A percentile compares a stretch with the other conserved stretches of the same genome.
These are phyloP conservation scores for Naganishia liquefaciens DNA, from an alignment of 1,284 basidiomycete genomes.

Conservation along the genomic window DNA sequence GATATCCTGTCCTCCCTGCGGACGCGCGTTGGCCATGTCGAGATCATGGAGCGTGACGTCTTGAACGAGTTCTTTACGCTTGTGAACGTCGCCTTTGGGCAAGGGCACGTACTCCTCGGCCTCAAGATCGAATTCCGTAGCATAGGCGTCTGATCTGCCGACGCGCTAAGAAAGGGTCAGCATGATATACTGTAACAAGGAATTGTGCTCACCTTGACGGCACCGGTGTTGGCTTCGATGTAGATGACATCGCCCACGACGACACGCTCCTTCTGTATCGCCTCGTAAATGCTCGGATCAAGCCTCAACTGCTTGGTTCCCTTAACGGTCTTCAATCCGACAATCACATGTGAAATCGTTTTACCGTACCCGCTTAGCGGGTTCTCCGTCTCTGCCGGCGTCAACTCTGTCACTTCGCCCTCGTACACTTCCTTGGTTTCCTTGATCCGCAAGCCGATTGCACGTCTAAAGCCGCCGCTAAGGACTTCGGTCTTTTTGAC, in stretches of 20 bases:
- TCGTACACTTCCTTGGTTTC: constrained; percentile 99
- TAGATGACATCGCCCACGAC: constrained; percentile 97
- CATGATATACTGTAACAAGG: too few relatives aligned
- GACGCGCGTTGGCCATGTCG: constrained; percentile 94
- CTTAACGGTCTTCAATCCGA: constrained; percentile 95
- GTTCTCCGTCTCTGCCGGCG: constrained; percentile 92
- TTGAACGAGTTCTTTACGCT: constrained; percentile 94
- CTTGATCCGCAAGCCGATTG: constrained; percentile 94
- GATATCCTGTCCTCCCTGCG: constrained; percentile 88
- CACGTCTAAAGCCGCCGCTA: constrained; percentile 91
- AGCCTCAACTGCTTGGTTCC: constrained; percentile 97
- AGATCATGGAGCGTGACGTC: constrained; percentile 96
- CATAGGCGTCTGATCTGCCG: constrained; percentile 95
- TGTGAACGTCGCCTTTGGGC: constrained; percentile 97
- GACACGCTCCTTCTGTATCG: constrained; percentile 96
- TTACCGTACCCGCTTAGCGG: constrained; percentile 96
- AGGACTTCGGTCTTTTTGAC: constrained; percentile 99
- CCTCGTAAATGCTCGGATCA: constrained; percentile 95
- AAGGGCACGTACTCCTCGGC: constrained; percentile 97
- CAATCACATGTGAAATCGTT: constrained; percentile 94
- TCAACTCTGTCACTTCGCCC: constrained; percentile 95
- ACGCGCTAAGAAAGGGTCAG: constrained; percentile 66
- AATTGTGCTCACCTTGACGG: constrained; percentile 76
- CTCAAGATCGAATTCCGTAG: constrained; percentile 97
- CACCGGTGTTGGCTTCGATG: constrained; percentile 90